Percentiles rank a stretch among this genome's conserved stretches.
Conservation (phyloP, 495 filamentous ascomycete genomes). For the Aspergillus wentii region DNA sequence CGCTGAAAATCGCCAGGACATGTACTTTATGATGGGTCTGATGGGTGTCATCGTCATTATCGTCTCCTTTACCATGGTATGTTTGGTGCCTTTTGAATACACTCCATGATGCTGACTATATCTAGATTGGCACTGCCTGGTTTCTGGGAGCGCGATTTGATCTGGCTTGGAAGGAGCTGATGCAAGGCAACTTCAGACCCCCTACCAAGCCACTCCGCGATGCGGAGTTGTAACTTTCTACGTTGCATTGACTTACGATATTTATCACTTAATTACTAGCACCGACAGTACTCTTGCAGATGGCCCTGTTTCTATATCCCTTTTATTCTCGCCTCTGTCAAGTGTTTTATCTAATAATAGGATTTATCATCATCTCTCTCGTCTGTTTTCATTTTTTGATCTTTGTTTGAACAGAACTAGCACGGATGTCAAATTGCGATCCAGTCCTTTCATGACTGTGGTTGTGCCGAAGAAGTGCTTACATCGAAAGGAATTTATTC, state of each 20-base stretch:
- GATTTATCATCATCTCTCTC: constrained; percentile 9
- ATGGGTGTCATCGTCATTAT: constrained; percentile 54
- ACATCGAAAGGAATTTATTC: constrained; percentile 40
- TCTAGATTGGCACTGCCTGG: constrained; percentile 63
- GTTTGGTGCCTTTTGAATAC: constrained; percentile 8
- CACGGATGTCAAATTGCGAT: constrained; percentile 99
- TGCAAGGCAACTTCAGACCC: constrained; percentile 40
- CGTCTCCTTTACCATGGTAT: constrained; percentile 65
- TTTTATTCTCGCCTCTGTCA: constrained; percentile 6
- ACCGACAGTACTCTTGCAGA: constrained; percentile 5
- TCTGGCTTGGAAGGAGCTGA: constrained; percentile 52
- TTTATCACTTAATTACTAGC: constrained; percentile 18
- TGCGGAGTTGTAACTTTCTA: constrained; percentile 26
- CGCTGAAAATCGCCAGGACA: constrained; percentile 49
- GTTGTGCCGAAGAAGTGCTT: constrained; percentile 91
- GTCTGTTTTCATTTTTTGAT: background rate
- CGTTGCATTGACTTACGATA: constrained; percentile 31
- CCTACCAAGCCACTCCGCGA: constrained; percentile 17
- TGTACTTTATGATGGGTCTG: constrained; percentile 57
- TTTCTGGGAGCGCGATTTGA: constrained; percentile 64
- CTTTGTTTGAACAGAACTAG: constrained; percentile 44
- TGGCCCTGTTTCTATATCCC: constrained; percentile 25
- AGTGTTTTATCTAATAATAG: constrained; percentile 27
- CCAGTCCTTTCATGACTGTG: constrained; percentile 73
- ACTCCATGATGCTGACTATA: constrained; percentile 6